Conservation (phyloP, 805 yeast genomes). For the Monosporozyma aerobia region DNA sequence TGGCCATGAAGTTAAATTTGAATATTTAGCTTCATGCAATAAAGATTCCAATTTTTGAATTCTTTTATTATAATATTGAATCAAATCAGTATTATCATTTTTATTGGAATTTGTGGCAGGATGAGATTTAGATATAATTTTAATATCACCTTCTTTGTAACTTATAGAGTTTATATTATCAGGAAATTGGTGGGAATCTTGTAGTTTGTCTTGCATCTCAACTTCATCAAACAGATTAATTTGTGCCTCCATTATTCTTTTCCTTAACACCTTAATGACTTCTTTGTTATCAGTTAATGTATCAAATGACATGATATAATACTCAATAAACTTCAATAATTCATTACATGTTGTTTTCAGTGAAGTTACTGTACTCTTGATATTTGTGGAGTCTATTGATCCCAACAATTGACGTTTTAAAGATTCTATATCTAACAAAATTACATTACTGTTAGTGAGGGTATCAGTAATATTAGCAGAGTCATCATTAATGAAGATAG, state of each 20-base stretch:
- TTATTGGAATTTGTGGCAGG: background rate
- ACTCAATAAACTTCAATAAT: slow-evolving; percentile 25
- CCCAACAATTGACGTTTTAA: background rate
- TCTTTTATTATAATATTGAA: slow-evolving; percentile 44
- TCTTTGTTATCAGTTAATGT: slow-evolving; percentile 25
- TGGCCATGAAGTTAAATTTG: slow-evolving; percentile 41
- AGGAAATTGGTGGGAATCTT: slow-evolving; percentile 27
- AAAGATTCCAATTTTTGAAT: slow-evolving; percentile 70
- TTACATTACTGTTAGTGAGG: background rate
- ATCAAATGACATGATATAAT: slow-evolving; percentile 33
- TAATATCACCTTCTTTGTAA: background rate
- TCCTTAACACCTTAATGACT: slow-evolving; percentile 27
- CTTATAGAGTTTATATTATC: slow-evolving; percentile 2
- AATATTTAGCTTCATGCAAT: slow-evolving; percentile 63
- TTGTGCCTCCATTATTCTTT: slow-evolving; percentile 6
- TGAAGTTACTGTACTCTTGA: background rate
- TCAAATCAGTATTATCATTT: background rate
- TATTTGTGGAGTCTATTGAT: background rate
- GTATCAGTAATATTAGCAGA: background rate
- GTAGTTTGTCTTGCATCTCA: background rate
- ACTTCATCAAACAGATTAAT: slow-evolving; percentile 4
- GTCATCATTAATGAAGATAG: slow-evolving; percentile 2
- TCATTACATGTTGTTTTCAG: background rate
- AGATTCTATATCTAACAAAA: background rate
- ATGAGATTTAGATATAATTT: background rate